These are phyloP conservation scores for Dioscorea alata DNA, from an alignment of 106 monocot species.

Conservation along the genomic window DNA sequence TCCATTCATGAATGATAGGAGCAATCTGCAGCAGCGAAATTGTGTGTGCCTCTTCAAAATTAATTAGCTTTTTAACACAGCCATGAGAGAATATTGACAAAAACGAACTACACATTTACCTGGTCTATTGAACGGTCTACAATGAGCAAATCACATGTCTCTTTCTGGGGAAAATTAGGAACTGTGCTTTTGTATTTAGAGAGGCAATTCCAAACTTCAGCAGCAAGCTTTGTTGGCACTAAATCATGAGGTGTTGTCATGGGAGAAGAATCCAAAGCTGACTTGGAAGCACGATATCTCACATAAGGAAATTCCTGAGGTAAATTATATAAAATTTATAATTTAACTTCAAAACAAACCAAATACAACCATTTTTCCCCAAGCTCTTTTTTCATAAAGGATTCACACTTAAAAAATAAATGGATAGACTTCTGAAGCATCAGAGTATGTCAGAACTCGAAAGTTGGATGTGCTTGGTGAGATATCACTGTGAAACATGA, in stretches of 20 bases:
- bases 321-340: not conserved
- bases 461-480: too few relatives aligned
- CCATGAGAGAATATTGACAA: too few relatives aligned
- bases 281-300: constrained; percentile 58
- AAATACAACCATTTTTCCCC: too few relatives aligned
- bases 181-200: constrained; percentile 54
- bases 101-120: constrained; percentile 20
- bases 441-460: too few relatives aligned
- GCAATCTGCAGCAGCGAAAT: constrained; percentile 41
- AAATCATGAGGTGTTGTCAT: constrained; percentile 29
- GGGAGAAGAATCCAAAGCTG: constrained; percentile 32
- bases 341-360: too few relatives aligned
- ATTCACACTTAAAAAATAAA: too few relatives aligned
- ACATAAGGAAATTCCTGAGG: constrained; percentile 66
- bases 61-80: too few relatives aligned
- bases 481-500: too few relatives aligned
- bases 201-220: constrained; percentile 55
- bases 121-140: constrained; percentile 60
- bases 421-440: too few relatives aligned
- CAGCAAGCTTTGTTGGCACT: constrained; percentile 59
- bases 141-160: constrained; percentile 73
- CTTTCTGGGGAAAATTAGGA: constrained; percentile 69
- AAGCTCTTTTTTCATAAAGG: too few relatives aligned
- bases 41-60: not conserved
- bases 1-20: constrained; percentile 84